Evolutionary conservation across 1,284 basidiomycete genomes (phyloP), one percentile per base, ranked within the genome.

Genomic region (Ceratobasidium sp.): DNA sequence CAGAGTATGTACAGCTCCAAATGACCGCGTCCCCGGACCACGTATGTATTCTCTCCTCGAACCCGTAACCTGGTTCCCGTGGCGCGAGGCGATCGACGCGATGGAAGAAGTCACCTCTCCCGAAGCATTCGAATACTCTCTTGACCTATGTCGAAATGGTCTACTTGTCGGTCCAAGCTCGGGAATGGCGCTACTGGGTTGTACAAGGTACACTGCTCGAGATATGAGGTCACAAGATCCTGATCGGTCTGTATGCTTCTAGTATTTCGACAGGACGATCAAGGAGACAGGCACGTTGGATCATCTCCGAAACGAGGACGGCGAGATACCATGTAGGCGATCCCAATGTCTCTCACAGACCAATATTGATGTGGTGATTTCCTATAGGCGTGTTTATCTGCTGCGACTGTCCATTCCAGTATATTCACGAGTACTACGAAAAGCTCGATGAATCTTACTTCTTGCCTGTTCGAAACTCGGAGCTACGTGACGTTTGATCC

Each of bases 331-430:
- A 32, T 61, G 59, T 61, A n/a, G 46, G 58, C n/a, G n/a, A n/a
- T n/a, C n/a, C n/a, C n/a, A n/a, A n/a, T n/a, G n/a, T n/a, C n/a
- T n/a, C n/a, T n/a, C n/a, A n/a, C n/a, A n/a, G 21, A 28, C 50
- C 4, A 5, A 46, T 18, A 30, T 1, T 46, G 26, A 41, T 36
- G 14, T 36, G 16, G 3, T n/a, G n/a, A n/a, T n/a, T 46, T 46
- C 3, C 16, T 41, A 5, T 21, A 61, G 59, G 59, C 26, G 59
- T 60, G 9, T 61, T 61, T 28, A 61, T 61, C 12, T 61, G 59
- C 59, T 61, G 59, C 18, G 59, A 61, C 18, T 41, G 59, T n/a
- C 43, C 59, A 16, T 61, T 61, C 59, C 59, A 61, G 26, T 61
- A 61, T 14, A 61, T 61, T 21, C 59, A 41, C 18, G 59, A 61